Conservation (phyloP, 2,329 filamentous ascomycete species). For the Xylaria arbuscula region DNA sequence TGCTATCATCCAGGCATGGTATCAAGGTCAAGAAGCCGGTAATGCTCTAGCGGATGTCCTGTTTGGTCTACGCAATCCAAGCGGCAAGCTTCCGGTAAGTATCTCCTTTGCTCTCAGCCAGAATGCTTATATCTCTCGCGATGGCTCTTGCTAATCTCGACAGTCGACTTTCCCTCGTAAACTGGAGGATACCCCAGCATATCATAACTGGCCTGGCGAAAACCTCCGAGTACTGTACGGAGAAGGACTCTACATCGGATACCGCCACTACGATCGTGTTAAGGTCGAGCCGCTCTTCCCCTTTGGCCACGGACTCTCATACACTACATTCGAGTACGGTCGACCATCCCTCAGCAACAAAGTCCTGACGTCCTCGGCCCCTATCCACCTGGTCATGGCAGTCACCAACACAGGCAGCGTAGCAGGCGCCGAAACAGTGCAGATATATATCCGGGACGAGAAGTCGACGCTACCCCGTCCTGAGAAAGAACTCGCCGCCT, state of each 20-base stretch:
- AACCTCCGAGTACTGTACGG: slow-evolving; percentile 75
- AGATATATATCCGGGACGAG: slow-evolving; percentile 74
- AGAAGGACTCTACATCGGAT: slow-evolving; percentile 79
- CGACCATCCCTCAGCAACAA: slow-evolving; percentile 61
- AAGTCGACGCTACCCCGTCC: slow-evolving; percentile 72
- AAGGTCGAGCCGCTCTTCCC: slow-evolving; percentile 72
- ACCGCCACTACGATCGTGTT: slow-evolving; percentile 75
- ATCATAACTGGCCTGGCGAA: slow-evolving; percentile 78
- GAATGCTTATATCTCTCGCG: slow-evolving; percentile 5
- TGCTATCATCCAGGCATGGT: slow-evolving; percentile 77
- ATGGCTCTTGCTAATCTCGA: slow-evolving; percentile 27
- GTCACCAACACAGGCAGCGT: slow-evolving; percentile 66
- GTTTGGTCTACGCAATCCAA: slow-evolving; percentile 71
- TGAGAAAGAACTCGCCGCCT: slow-evolving; percentile 77
- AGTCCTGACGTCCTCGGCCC: slow-evolving; percentile 54
- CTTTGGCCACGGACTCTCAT: slow-evolving; percentile 80
- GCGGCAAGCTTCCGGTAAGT: slow-evolving; percentile 73
- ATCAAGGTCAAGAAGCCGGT: slow-evolving; percentile 75
- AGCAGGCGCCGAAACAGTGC: slow-evolving; percentile 72
- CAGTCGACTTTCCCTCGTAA: slow-evolving; percentile 73
- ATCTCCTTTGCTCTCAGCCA: not conserved
- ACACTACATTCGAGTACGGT: slow-evolving; percentile 75
- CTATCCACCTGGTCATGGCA: slow-evolving; percentile 59
- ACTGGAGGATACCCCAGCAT: slow-evolving; percentile 75
- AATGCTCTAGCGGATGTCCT: slow-evolving; percentile 75